Base-by-base conservation (phyloP, 768 basidiomycete genomes). In the Serendipita sp. region DNA sequence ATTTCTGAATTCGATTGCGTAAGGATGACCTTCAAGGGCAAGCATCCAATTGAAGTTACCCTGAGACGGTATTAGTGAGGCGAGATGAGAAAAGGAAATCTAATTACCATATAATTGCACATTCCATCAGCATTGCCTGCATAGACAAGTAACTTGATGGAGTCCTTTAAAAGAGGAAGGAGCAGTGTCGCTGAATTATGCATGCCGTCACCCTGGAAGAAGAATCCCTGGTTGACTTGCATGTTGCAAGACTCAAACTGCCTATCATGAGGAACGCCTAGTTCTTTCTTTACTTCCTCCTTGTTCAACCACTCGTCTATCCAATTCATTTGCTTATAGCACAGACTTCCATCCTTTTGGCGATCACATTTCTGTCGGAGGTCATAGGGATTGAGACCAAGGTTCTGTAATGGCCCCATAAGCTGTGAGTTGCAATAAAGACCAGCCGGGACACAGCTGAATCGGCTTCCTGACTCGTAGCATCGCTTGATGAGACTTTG, bases 361-460 rank as follows among this genome's bases (percentile, higher is more conserved):
- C 63, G 38, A 32, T 32, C 34, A 48, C 67, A 56, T 30, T 60
- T 60, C 35, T 60, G 56, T 30, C 92, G 84, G 2, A 89, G 87
- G 70, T 97, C 94, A 73, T 97, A 98, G 7, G 89, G 85, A 75
- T 97, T 98, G 56, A 86, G 72, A 2, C 87, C 88, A n/a, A 79
- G 76, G 72, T 83, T 84, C 73, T 86, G 80, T 16, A 94, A 76
- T 18, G 88, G 85, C 3, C 77, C 83, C 66, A 83, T 82, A 11
- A 94, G 73, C 71, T 89, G 87, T 38, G 78, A 77, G 70, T 81
- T 86, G 78, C 93, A 95, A 75, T 93, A 93, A 45, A 92, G 70
- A 1, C 76, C 75, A 2, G 92, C 92, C 54, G 88, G 84, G 10
- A 86, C 78, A 68, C 74, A 89, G 30, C 83, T 77, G n/a, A 85